Conservation (phyloP, 331 rosid species). For the Arachis monticola region DNA sequence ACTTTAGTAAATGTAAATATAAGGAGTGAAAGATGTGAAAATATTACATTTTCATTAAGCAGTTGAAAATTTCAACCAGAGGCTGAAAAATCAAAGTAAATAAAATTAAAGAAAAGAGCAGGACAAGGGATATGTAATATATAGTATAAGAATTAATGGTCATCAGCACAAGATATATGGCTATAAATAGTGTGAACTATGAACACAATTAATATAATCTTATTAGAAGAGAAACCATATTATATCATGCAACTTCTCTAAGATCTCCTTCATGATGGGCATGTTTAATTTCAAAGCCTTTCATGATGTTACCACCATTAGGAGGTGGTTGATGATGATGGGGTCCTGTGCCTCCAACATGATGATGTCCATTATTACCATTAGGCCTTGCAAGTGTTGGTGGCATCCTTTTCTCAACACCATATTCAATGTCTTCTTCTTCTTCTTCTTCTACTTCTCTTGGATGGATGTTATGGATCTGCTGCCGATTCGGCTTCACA, state of each 20-base stretch:
- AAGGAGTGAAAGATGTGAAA: background rate
- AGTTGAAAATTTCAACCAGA: background rate
- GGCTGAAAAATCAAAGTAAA: background rate
- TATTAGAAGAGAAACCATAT: background rate
- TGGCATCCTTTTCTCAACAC: slow-evolving; percentile 56
- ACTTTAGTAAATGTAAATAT: background rate
- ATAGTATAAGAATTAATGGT: background rate
- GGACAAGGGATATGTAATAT: background rate
- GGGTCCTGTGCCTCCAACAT: slow-evolving; percentile 46
- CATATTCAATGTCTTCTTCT: slow-evolving; percentile 63
- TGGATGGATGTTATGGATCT: slow-evolving; percentile 47
- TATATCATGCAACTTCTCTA: background rate
- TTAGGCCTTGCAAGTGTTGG: slow-evolving; percentile 32
- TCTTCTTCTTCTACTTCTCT: slow-evolving; percentile 29
- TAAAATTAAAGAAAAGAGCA: background rate
- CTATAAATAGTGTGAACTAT: background rate
- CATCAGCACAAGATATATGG: background rate
- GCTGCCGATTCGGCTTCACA: slow-evolving; percentile 37
- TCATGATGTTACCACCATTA: slow-evolving; percentile 31
- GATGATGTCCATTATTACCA: slow-evolving; percentile 23
- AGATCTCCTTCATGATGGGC: slow-evolving; percentile 34
- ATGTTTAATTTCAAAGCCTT: slow-evolving; percentile 48
- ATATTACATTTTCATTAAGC: slow-evolving; percentile 34
- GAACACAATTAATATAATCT: background rate
- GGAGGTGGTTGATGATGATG: slow-evolving; percentile 34